Evolutionary conservation across 2,329 filamentous ascomycete genomes (phyloP).

Genomic region (Scopulariopsis brevicaulis): DNA sequence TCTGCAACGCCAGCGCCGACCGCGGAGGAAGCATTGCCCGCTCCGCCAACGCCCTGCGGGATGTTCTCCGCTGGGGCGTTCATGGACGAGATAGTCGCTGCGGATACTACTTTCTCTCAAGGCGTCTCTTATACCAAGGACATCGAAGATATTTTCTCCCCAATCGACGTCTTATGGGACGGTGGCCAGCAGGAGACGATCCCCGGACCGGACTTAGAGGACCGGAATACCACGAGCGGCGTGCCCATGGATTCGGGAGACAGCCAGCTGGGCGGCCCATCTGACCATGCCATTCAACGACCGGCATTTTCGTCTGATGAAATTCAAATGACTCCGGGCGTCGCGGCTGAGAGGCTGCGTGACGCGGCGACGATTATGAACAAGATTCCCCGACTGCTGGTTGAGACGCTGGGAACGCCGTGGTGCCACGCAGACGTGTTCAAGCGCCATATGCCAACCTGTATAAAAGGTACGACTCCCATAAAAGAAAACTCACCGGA

Average conservation of each 20-base stretch:
- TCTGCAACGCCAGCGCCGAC: neutral
- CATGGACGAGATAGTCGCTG: neutral
- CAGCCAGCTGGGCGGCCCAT: no score
- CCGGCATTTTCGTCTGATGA: slow-evolving; percentile 8
- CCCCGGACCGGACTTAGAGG: neutral
- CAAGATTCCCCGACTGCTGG: slow-evolving; percentile 32
- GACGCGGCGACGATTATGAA: slow-evolving; percentile 39
- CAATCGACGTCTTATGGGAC: neutral
- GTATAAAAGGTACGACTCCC: slow-evolving; percentile 25
- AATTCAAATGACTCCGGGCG: slow-evolving; percentile 11
- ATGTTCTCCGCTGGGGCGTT: neutral
- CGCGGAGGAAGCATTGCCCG: neutral
- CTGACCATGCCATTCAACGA: neutral
- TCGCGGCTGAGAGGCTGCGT: slow-evolving; percentile 20
- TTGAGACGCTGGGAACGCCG: slow-evolving; percentile 33
- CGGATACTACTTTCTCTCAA: neutral
- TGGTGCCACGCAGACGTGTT: slow-evolving; percentile 44
- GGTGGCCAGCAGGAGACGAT: neutral
- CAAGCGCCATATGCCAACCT: slow-evolving; percentile 33
- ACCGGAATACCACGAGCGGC: neutral
- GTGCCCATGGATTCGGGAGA: neutral
- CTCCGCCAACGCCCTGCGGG: neutral
- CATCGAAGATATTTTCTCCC: neutral
- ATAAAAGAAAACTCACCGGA: neutral
- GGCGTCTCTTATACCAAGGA: neutral